phyloP scores from a whole-genome alignment of 148 eudicot species.

The Arbutus unedo region DNA sequence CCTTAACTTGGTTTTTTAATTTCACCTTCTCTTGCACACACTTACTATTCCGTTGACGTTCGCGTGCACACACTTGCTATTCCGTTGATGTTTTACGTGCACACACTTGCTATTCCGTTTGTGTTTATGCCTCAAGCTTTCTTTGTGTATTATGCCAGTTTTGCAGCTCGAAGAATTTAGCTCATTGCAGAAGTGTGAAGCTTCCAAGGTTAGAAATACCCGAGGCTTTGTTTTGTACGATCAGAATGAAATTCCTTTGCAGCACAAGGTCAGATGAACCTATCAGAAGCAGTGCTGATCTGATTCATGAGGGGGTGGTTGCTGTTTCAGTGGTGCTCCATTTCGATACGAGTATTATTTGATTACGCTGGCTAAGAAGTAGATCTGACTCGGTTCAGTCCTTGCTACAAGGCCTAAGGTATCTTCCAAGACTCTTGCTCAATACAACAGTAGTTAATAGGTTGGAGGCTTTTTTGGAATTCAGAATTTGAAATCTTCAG shows the following conservation, averaged over 20 bases:
- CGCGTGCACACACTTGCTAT: not conserved
- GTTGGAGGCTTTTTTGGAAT: not conserved
- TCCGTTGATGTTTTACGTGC: not conserved
- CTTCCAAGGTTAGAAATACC: not conserved
- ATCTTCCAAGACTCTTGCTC: conserved; percentile 6
- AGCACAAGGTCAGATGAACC: not conserved
- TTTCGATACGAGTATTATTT: not conserved
- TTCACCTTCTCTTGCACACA: not conserved
- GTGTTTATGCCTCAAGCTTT: not conserved
- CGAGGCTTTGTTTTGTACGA: not conserved
- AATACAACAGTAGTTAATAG: not conserved
- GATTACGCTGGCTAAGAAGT: not conserved
- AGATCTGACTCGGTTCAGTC: not conserved
- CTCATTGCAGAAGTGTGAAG: not conserved
- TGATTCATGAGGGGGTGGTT: not conserved
- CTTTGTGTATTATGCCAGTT: not conserved
- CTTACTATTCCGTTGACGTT: not conserved
- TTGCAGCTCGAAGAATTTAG: not conserved
- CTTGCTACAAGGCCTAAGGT: not conserved
- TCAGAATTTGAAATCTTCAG: not conserved
- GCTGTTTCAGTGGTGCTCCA: not conserved
- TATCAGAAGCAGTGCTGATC: not conserved
- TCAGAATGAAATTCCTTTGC: not conserved
- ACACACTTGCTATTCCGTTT: not conserved
- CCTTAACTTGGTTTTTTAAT: too few relatives aligned